Evolutionary conservation across 257 asterid species (phyloP), one percentile per base, ranked within the genome.

Genomic region (Anisodus tanguticus): DNA sequence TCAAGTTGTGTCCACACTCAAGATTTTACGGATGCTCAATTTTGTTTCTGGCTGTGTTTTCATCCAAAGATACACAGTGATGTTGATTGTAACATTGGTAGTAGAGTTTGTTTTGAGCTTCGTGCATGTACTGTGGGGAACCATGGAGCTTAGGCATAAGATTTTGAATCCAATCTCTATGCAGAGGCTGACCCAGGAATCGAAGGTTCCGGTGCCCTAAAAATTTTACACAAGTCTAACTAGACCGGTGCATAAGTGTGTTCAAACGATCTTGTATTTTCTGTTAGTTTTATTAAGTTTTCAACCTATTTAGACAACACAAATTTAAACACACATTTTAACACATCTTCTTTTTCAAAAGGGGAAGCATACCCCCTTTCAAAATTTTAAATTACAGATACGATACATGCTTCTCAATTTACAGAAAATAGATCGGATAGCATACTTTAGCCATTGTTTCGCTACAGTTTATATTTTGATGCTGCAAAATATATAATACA

Each of bases 1-100:
- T 76, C 5, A 49, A 74, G 45, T 76, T 4, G 22, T 76, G 22
- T 76, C 81, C 81, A 22, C 13, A 22, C 59, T 49, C 13, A 13
- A 76, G 62, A 51, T 76, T 6, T 22, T 6, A 62, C 22, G 49
- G 81, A 76, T 76, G 62, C 62, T 51, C 63, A 76, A 76, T 22
- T 2, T 49, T 76, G 58, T 76, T 1, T 22, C 22, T 51, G 22
- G 8, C 11, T 76, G 22, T 49, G 60, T 76, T 76, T 8, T 74
- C 80, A 74, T 51, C 81, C 62, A 26, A 39, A 74, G 81, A 12
- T 4, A 11, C 51, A 68, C 19, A 49, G 17, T 19, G 81, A 11
- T 49, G 81, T 74, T 74, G 81, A 22, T 6, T 47, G 62, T 49
- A 74, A 74, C 57, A 47, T 74, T 53, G 22, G n/a, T 72, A 45